Evolutionary conservation across 352 stramenopile species (phyloP).

Genomic region (Globisporangium cylindrosporum): DNA sequence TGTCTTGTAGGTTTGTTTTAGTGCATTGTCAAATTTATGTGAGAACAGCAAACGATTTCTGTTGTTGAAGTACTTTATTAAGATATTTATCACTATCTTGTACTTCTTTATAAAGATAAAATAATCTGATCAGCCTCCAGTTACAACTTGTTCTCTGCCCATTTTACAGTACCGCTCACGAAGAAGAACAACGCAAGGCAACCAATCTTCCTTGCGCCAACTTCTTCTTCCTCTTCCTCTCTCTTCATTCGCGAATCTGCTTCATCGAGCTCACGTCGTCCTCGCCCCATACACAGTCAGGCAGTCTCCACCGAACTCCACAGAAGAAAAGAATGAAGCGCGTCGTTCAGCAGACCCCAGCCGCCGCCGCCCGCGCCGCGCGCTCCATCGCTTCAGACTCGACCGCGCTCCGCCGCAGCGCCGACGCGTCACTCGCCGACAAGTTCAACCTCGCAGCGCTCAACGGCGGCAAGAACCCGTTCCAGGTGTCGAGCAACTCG

Average conservation of each 20-base stretch:
- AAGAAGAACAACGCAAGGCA: not conserved
- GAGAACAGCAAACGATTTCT: not conserved
- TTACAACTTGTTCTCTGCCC: not conserved
- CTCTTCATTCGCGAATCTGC: constrained; percentile 8
- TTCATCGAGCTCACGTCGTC: not conserved
- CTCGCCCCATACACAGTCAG: not conserved
- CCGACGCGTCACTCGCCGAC: constrained; percentile 30
- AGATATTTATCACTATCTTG: not conserved
- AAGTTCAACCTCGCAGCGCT: constrained; percentile 67
- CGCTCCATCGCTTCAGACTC: constrained; percentile 14
- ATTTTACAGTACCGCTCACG: not conserved
- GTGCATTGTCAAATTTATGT: not conserved
- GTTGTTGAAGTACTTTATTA: not conserved
- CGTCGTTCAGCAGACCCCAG: constrained; percentile 12
- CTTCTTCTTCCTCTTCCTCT: not conserved
- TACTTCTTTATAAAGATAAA: not conserved
- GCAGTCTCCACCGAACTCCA: not conserved
- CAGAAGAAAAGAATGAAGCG: constrained; percentile 13
- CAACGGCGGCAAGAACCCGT: constrained; percentile 70
- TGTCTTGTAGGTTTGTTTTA: not conserved
- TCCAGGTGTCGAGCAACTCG: constrained; percentile 55
- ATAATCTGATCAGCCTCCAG: not conserved
- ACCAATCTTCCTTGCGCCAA: not conserved
- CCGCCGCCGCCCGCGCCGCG: not conserved
- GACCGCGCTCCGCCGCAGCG: constrained; percentile 10